A percentile compares a stretch with the other conserved stretches of the same genome.
Conservation (phyloP, 1,284 basidiomycete genomes). For the Bondarzewia mesenterica region DNA sequence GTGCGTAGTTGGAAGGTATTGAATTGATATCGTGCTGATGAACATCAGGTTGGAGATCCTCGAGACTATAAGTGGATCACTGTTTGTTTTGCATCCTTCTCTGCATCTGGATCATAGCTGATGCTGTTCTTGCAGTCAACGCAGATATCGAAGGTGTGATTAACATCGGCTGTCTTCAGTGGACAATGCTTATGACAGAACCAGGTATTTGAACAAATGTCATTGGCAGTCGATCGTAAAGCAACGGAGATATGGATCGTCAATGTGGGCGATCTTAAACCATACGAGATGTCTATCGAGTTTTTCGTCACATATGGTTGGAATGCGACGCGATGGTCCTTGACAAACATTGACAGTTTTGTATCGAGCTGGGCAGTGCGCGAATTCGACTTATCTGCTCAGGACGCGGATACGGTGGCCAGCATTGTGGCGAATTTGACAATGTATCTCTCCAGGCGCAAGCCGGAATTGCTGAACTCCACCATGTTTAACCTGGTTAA, state of each 20-base stretch:
- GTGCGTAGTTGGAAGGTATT: conserved; percentile 17
- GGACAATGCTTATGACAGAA: neutral
- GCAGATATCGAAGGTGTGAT: conserved; percentile 21
- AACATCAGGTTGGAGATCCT: conserved; percentile 40
- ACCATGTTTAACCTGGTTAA: conserved; percentile 57
- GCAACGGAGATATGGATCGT: conserved; percentile 52
- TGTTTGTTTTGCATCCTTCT: conserved; percentile 27
- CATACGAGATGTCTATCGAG: conserved; percentile 62
- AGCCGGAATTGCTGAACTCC: conserved; percentile 58
- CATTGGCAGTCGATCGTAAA: conserved; percentile 47
- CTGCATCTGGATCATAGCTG: neutral
- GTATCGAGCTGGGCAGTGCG: conserved; percentile 53
- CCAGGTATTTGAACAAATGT: conserved; percentile 54
- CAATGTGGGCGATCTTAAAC: conserved; percentile 67
- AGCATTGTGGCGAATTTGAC: conserved; percentile 53
- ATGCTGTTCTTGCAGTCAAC: conserved; percentile 11
- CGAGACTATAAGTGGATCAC: conserved; percentile 58
- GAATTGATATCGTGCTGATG: neutral
- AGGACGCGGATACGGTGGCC: conserved; percentile 34
- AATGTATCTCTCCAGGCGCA: conserved; percentile 51
- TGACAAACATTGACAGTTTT: conserved; percentile 44
- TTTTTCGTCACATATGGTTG: conserved; percentile 62
- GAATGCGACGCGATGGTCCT: conserved; percentile 45
- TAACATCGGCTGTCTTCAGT: neutral
- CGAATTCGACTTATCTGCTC: conserved; percentile 46